A percentile compares a stretch with the other conserved stretches of the same genome.
Evolutionary conservation across 1,139 yeast genomes (phyloP).

Genomic region (Blastobotrys petasosporus): DNA sequence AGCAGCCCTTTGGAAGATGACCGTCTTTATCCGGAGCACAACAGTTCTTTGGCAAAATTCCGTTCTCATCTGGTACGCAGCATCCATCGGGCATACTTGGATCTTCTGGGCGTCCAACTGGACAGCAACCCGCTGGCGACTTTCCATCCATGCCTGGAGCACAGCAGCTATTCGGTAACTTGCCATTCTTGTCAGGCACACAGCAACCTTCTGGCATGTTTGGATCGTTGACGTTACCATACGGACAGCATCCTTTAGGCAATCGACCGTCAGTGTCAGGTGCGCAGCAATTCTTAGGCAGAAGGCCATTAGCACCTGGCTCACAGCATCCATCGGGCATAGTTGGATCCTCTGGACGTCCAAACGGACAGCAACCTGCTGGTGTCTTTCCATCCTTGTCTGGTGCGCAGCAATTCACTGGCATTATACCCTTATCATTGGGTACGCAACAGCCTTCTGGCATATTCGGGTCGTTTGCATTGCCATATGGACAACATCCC

Average conservation of each 20-base stretch:
- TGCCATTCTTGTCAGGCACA: conserved; percentile 17
- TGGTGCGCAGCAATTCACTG: no score
- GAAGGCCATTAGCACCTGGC: conserved; percentile 12
- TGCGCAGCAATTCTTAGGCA: no score
- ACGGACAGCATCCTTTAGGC: background rate
- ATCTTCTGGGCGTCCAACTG: no score
- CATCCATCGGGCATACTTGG: conserved; percentile 20
- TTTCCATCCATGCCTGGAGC: no score
- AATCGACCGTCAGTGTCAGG: no score
- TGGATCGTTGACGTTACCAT: conserved; percentile 5
- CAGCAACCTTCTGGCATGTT: conserved; percentile 17
- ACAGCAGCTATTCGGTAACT: background rate
- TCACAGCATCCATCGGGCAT: conserved; percentile 20
- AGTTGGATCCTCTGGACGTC: conserved; percentile 11
- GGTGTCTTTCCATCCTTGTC: no score
- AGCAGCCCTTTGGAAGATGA: no score
- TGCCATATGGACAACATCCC: background rate
- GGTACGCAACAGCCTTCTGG: conserved; percentile 17
- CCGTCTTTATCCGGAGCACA: no score
- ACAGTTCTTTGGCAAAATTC: no score
- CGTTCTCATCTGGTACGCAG: conserved; percentile 17
- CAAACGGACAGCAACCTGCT: no score
- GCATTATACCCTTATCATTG: conserved; percentile 16
- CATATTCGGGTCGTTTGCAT: conserved; percentile 11
- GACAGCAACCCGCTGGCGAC: no score